Base-by-base conservation (phyloP, 1,284 basidiomycete species). In the Cutaneotrichosporon sp. region DNA sequence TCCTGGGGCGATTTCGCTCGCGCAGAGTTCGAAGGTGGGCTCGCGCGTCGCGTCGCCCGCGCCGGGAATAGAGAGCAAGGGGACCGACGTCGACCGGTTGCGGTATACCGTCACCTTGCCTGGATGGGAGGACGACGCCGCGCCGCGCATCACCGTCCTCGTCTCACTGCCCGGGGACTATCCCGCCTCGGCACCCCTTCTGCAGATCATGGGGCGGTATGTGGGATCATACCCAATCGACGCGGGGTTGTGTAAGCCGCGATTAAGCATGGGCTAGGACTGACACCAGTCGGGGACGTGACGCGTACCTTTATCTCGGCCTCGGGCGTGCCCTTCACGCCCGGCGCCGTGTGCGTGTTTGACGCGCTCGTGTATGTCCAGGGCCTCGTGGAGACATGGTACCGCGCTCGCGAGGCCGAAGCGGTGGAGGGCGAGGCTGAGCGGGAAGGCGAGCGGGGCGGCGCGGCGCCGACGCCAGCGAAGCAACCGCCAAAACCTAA, bases 161-260 rank as follows among this genome's bases (percentile, higher is more conserved):
- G 85, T 90, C 36, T 88, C 88, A 21, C 73, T 91, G 4, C 83
- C 87, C 4, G 74, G 78, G 8, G 79, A 80, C 4, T 93, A 94
- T 69, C 90, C 90, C 0, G 70, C 79, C 8, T 72, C 78, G 0
- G 81, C 88, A 9, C 90, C 90, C 2, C 87, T 90, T 65, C 78
- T 93, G 0, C 88, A 92, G 67, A 80, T 94, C 0, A 79, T 93
- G 21, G 91, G 89, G 4, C 81, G 84, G 40, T 94, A 93, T 72
- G 81, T 94, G 30, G 90, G 90, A 1, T 77, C 84, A 8, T 92
- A 66, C 39, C 37, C 64, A 1, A 70, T 74, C 17, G 70, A 73
- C 49, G 52, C 66, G 1, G 70, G 65, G 15, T 38, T 74, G 21
- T 74, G 72, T 74, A 61, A 69, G 72, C 67, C 15, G 20, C 22